phyloP scores from a whole-genome alignment of 163 green algal genomes.

The Scenedesmus sp. region DNA sequence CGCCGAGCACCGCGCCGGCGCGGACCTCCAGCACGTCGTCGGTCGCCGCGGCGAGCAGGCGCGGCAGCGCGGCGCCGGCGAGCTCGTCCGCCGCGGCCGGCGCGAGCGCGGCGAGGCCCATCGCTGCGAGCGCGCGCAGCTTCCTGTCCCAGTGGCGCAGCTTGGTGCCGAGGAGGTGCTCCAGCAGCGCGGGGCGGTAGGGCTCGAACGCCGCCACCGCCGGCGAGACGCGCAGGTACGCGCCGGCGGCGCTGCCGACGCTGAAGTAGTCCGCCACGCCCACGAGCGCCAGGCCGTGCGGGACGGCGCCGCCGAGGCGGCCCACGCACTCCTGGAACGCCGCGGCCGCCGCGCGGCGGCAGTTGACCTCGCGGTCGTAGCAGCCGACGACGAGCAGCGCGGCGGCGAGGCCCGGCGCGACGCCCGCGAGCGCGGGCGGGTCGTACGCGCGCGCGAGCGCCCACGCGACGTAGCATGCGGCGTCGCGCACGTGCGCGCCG shows the following conservation, averaged over 20 bases:
- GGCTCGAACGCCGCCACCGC: conserved; percentile 72
- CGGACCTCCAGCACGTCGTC: conserved; percentile 70
- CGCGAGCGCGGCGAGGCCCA: conserved; percentile 76
- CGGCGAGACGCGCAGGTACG: conserved; percentile 72
- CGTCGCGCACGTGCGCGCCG: conserved; percentile 94
- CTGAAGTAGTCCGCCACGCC: conserved; percentile 92
- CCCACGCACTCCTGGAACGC: conserved; percentile 97
- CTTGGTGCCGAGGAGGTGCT: conserved; percentile 85
- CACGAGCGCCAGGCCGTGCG: conserved; percentile 92
- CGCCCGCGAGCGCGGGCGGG: conserved; percentile 42
- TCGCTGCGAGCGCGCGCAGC: conserved; percentile 79
- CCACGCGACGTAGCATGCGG: conserved; percentile 97
- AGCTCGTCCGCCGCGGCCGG: conserved; percentile 27
- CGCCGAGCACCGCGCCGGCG: conserved; percentile 83
- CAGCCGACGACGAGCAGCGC: conserved; percentile 85
- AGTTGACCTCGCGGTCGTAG: conserved; percentile 92
- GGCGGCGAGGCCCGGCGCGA: conserved; percentile 67
- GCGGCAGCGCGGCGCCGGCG: conserved; percentile 2
- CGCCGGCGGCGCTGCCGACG: conserved; percentile 62
- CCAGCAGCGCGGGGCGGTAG: conserved; percentile 72
- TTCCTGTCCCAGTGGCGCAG: conserved; percentile 90
- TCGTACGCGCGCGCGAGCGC: conserved; percentile 84
- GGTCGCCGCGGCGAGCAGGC: conserved; percentile 18
- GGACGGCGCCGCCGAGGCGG: conserved; percentile 80
- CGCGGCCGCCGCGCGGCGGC: conserved; percentile 85